Base-by-base conservation (phyloP, 495 filamentous ascomycete genomes). In the Xeromyces bisporus region DNA sequence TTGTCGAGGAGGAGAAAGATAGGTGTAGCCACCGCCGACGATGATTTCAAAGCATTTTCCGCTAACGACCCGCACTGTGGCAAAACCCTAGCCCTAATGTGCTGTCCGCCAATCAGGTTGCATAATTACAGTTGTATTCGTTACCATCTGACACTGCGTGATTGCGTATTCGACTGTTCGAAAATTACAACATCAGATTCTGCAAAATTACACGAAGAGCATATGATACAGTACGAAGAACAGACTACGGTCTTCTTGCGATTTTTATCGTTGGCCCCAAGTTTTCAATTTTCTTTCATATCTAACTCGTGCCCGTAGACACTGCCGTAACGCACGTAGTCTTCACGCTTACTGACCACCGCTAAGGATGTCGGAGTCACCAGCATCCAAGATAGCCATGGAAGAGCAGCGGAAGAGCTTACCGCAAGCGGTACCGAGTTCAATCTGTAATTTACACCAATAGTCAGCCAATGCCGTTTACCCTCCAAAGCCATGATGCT, bases 331-430 rank as follows among this genome's bases (percentile, higher is more conserved):
- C 14, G 12, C 25, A 27, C 12, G 25, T 15, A 12, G 24, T 32
- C 26, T 34, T 38, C 28, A 40, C 40, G 28, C 38, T 38, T 39
- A 41, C 32, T 43, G 33, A 35, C 28, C 40, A 17, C 34, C 43
- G 30, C 29, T 16, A 7, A 97, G 69, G 59, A 96, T 94, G 64
- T 97, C 87, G 33, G 80, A 89, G 73, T 96, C 89, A 78, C 89
- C 89, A 58, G 83, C 85, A 62, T 94, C 86, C 26, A 96, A 62
- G 55, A 94, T 75, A 37, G 85, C 75, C 83, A 96, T 91, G 51
- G 84, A 91, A 32, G 77, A 79, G 71, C 84, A 93, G 35, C 75
- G 62, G 71, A 77, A 80, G 43, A 92, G 74, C 61, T 91, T 91
- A 60, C 84, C 84, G 60, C 79, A 83, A 28, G 86, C 81, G 46